Evolutionary conservation across 2,329 filamentous ascomycete genomes (phyloP).

Genomic region (Paecilomyces variotii): DNA sequence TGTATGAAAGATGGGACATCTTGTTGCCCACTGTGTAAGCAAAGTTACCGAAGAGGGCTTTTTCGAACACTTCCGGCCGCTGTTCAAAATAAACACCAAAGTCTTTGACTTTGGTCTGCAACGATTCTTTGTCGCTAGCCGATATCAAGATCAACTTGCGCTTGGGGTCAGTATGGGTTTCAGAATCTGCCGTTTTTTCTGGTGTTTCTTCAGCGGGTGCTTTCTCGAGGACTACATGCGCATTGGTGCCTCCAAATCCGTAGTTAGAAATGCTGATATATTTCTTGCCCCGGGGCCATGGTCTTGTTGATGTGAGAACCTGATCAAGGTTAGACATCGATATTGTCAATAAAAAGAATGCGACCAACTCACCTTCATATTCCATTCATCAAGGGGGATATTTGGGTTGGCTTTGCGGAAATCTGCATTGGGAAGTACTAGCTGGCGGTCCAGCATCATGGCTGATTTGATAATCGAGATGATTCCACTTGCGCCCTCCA

Average conservation of each 20-base stretch:
- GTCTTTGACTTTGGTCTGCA: conserved; percentile 14
- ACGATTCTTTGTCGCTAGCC: conserved; percentile 17
- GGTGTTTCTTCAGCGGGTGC: conserved; percentile 6
- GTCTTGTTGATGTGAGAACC: conserved; percentile 14
- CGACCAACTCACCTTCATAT: conserved; percentile 22
- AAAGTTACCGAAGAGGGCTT: not conserved
- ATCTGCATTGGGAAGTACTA: conserved; percentile 37
- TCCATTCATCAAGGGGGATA: conserved; percentile 29
- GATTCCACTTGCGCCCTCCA: conserved; percentile 34
- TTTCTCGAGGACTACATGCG: conserved; percentile 17
- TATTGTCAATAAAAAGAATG: conserved; percentile 19
- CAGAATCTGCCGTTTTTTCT: conserved; percentile 2
- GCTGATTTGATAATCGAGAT: conserved; percentile 35
- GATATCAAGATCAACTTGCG: conserved; percentile 12
- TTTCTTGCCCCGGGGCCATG: conserved; percentile 20
- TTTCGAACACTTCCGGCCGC: conserved; percentile 20
- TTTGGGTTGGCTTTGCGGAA: conserved; percentile 32
- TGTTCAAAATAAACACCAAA: conserved; percentile 18
- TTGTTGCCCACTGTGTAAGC: not conserved
- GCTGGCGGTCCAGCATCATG: conserved; percentile 36
- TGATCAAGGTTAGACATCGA: conserved; percentile 9
- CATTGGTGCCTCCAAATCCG: conserved; percentile 23
- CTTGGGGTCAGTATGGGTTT: conserved; percentile 10
- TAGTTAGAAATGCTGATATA: conserved; percentile 19
- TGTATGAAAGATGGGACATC: not conserved